A percentile compares a stretch with the other conserved stretches of the same genome.
phyloP scores from a whole-genome alignment of 2,329 filamentous ascomycete species.

The Fusarium tanahbumbuense region DNA sequence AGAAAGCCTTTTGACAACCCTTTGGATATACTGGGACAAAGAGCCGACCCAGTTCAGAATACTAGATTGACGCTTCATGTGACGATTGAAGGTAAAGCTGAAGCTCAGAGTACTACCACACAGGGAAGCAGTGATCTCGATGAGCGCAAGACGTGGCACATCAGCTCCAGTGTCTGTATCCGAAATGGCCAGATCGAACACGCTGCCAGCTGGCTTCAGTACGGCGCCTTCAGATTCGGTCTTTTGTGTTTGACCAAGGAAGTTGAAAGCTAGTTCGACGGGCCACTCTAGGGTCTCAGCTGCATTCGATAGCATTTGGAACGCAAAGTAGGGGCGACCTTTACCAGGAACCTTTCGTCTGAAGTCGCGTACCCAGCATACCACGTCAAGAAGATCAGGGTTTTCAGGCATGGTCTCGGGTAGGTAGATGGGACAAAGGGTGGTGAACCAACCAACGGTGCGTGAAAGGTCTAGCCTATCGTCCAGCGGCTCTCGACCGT shows the following conservation, averaged over 20 bases:
- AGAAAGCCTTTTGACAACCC: background rate
- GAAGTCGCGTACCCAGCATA: conserved; percentile 40
- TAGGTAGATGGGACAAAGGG: conserved; percentile 36
- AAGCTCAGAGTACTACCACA: background rate
- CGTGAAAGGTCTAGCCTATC: conserved; percentile 46
- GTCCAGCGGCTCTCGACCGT: conserved; percentile 51
- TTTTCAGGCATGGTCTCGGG: conserved; percentile 23
- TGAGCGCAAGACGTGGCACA: conserved; percentile 31
- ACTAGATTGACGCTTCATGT: conserved; percentile 4
- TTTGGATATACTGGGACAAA: background rate
- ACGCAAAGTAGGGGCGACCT: conserved; percentile 37
- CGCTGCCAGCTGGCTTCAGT: conserved; percentile 8
- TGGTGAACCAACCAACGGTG: conserved; percentile 56
- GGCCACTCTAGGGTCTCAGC: conserved; percentile 3
- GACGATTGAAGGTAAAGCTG: conserved; percentile 22
- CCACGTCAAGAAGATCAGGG: conserved; percentile 26
- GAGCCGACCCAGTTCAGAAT: background rate
- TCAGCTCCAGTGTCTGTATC: conserved; percentile 19
- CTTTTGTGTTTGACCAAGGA: conserved; percentile 28
- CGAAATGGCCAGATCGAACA: conserved; percentile 12
- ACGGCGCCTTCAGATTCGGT: background rate
- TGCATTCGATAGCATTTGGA: background rate
- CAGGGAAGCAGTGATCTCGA: conserved; percentile 33
- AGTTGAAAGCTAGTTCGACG: conserved; percentile 38
- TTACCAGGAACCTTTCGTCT: conserved; percentile 37